Conservation (phyloP, 495 filamentous ascomycete species). For the Neurospora cerealis region DNA sequence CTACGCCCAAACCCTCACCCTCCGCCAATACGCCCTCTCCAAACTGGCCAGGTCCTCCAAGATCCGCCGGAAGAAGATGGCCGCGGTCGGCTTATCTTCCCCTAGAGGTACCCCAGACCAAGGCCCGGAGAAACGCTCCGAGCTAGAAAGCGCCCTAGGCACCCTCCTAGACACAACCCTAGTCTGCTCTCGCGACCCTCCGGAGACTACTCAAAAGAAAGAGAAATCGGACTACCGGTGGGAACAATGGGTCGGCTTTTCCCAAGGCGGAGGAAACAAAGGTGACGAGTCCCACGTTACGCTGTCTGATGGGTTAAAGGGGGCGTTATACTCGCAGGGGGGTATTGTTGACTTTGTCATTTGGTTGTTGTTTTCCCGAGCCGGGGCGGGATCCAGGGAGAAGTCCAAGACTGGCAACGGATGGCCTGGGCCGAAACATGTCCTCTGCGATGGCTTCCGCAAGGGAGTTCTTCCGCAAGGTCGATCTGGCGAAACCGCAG, state of each 20-base stretch:
- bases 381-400: background rate
- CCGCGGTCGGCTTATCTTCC: conserved; percentile 24
- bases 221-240: conserved; percentile 31
- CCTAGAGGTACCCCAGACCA: too few species aligned
- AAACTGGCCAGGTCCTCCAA: conserved; percentile 35
- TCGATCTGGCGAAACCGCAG: background rate
- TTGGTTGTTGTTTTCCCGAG: conserved; percentile 54
- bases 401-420: background rate
- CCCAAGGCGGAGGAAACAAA: conserved; percentile 35
- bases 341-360: conserved; percentile 84
- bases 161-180: conserved; percentile 57
- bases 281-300: conserved; percentile 39
- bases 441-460: conserved; percentile 70
- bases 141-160: too few species aligned
- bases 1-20: conserved; percentile 55
- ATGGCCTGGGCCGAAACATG: conserved; percentile 50
- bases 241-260: conserved; percentile 55
- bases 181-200: conserved; percentile 37
- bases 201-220: conserved; percentile 20
- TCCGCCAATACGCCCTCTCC: conserved; percentile 62
- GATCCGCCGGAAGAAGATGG: conserved; percentile 35
- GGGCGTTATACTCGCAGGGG: conserved; percentile 39
- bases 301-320: conserved; percentile 34
- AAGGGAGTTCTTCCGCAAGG: conserved; percentile 16
- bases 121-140: too few species aligned